Conservation (phyloP, 2,329 filamentous ascomycete genomes). For the Phyllosticta capitalensis region DNA sequence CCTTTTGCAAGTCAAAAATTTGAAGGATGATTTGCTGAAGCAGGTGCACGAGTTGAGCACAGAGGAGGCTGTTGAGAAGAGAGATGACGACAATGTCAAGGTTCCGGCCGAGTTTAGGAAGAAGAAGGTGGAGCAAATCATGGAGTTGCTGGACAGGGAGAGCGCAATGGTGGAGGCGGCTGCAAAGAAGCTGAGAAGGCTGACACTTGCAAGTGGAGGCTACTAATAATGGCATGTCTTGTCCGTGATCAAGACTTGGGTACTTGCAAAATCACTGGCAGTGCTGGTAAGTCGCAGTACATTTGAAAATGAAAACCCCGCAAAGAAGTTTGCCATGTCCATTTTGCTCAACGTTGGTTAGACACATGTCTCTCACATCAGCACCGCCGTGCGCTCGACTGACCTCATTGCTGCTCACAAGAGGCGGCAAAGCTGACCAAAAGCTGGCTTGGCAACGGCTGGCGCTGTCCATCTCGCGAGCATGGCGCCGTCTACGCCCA, state of each 20-base stretch:
- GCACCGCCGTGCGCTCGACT: not conserved
- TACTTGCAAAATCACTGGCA: not conserved
- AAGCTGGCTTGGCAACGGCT: not conserved
- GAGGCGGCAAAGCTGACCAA: not conserved
- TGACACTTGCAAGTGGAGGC: conserved; percentile 11
- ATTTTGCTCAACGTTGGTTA: not conserved
- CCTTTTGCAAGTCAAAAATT: conserved; percentile 46
- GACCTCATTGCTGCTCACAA: not conserved
- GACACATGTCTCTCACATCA: not conserved
- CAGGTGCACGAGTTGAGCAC: conserved; percentile 18
- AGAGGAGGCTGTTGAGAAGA: conserved; percentile 12
- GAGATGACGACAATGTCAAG: conserved; percentile 13
- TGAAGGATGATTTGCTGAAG: conserved; percentile 42
- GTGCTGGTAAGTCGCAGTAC: not conserved
- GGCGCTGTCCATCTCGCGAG: not conserved
- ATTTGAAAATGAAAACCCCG: not conserved
- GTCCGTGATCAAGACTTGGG: not conserved
- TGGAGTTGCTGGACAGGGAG: conserved; percentile 24
- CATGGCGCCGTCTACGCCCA: not conserved
- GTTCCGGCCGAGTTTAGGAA: conserved; percentile 26
- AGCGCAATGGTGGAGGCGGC: conserved; percentile 25
- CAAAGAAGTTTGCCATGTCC: not conserved
- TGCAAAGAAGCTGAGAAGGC: conserved; percentile 18
- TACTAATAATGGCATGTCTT: conserved; percentile 1
- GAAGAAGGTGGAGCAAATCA: conserved; percentile 25